A percentile compares a stretch with the other conserved stretches of the same genome.
Conservation (phyloP, 257 asterid species). For the Solanum dulcamara region DNA sequence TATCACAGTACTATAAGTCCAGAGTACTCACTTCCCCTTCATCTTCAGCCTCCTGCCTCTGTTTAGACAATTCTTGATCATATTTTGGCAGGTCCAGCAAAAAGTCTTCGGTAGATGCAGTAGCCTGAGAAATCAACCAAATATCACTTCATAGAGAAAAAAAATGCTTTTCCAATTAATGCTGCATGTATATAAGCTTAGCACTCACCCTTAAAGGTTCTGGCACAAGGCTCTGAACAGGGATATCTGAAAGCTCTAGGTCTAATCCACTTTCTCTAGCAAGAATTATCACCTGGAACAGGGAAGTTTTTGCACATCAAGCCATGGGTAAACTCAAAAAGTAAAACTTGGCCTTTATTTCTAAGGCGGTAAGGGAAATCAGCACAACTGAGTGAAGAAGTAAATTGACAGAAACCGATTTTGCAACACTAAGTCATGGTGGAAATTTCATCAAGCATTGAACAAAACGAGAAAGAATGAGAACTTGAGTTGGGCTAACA, state of each 20-base stretch:
- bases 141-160: constrained; percentile 6
- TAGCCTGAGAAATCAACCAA: constrained; percentile 38
- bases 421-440: neutral
- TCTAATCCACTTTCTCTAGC: constrained; percentile 86
- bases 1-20: neutral
- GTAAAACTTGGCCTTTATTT: neutral
- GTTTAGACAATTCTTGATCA: constrained; percentile 65
- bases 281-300: constrained; percentile 81
- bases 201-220: constrained; percentile 57
- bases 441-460: neutral
- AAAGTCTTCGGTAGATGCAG: constrained; percentile 62
- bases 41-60: constrained; percentile 78
- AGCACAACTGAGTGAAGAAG: neutral
- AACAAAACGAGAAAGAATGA: neutral
- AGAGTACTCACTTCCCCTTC: constrained; percentile 63
- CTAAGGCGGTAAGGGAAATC: neutral
- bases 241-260: constrained; percentile 80
- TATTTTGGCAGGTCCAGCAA: constrained; percentile 59
- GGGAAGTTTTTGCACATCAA: neutral
- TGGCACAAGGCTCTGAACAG: constrained; percentile 79
- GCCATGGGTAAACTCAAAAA: neutral
- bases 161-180: neutral
- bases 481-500: neutral
- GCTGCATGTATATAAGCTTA: neutral
- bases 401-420: neutral